Percentiles rank a stretch among this genome's conserved stretches.
These are phyloP conservation scores for Amylocarpus encephaloides DNA, from an alignment of 2,329 filamentous ascomycete genomes.

Conservation along the genomic window DNA sequence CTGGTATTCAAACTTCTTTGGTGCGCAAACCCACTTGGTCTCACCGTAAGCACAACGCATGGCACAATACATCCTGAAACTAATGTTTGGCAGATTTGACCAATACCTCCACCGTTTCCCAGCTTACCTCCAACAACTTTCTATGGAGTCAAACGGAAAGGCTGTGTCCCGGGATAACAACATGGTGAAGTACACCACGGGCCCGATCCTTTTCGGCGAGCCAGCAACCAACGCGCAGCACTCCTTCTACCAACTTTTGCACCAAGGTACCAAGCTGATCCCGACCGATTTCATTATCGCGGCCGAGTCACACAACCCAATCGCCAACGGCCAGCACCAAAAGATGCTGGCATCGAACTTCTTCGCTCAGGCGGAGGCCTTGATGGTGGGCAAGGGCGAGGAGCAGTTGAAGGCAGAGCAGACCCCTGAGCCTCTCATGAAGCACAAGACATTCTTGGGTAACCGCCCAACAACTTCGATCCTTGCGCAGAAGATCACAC, in stretches of 20 bases:
- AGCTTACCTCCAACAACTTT: constrained; percentile 96
- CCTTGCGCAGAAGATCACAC: constrained; percentile 84
- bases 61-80: constrained; percentile 3
- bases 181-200: constrained; percentile 95
- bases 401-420: constrained; percentile 74
- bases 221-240: constrained; percentile 98
- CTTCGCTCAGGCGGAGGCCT: constrained; percentile 79
- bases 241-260: constrained; percentile 99
- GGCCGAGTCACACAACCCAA: constrained; percentile 92
- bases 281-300: constrained; percentile 97
- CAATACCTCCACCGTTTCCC: constrained; percentile 99
- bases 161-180: constrained; percentile 84
- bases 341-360: constrained; percentile 93
- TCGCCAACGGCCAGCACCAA: constrained; percentile 88
- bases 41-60: constrained; percentile 63
- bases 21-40: constrained; percentile 94
- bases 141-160: constrained; percentile 99
- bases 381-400: constrained; percentile 85
- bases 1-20: constrained; percentile 99
- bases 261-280: constrained; percentile 98
- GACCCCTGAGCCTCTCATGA: constrained; percentile 66
- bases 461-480: constrained; percentile 97
- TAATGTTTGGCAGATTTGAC: constrained; percentile 73
- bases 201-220: constrained; percentile 93
- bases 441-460: constrained; percentile 99